Conservation (phyloP, 441 rosid genomes). For the Geranium incanum region DNA sequence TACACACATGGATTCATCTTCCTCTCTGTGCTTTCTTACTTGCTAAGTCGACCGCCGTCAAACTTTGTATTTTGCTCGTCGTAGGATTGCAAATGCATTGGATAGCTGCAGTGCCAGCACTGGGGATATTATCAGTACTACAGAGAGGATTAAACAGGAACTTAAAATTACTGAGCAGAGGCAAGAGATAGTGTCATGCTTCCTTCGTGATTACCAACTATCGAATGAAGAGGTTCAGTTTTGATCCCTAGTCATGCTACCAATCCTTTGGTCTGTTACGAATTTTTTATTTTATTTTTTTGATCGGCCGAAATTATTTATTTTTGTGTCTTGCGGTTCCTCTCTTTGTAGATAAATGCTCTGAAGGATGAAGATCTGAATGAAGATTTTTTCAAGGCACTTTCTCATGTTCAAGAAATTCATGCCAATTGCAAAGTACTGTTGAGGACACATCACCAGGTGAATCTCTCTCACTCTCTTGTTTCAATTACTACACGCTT, state of each 20-base stretch:
- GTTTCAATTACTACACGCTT: neutral
- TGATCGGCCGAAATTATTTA: neutral
- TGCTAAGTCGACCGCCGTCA: neutral
- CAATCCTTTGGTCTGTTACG: neutral
- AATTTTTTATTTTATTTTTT: neutral
- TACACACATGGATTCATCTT: neutral
- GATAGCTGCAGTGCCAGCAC: slow-evolving; percentile 79
- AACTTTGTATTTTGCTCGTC: neutral
- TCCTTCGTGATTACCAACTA: slow-evolving; percentile 90
- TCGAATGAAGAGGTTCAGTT: slow-evolving; percentile 66
- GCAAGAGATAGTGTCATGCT: slow-evolving; percentile 81
- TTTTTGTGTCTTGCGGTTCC: neutral
- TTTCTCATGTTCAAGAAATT: slow-evolving; percentile 86
- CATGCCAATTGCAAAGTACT: slow-evolving; percentile 91
- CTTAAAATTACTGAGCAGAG: slow-evolving; percentile 79
- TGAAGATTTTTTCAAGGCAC: slow-evolving; percentile 83
- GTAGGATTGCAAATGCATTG: slow-evolving; percentile 74
- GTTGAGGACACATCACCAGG: slow-evolving; percentile 93
- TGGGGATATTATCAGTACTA: slow-evolving; percentile 74
- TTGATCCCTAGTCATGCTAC: slow-evolving; percentile 8
- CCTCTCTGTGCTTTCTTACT: neutral
- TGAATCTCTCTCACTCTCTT: slow-evolving; percentile 18
- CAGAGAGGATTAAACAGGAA: slow-evolving; percentile 86
- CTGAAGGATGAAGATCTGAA: slow-evolving; percentile 76
- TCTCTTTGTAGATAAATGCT: slow-evolving; percentile 55